Base-by-base conservation (phyloP, 768 basidiomycete species). In the Boletellus ananiceps region DNA sequence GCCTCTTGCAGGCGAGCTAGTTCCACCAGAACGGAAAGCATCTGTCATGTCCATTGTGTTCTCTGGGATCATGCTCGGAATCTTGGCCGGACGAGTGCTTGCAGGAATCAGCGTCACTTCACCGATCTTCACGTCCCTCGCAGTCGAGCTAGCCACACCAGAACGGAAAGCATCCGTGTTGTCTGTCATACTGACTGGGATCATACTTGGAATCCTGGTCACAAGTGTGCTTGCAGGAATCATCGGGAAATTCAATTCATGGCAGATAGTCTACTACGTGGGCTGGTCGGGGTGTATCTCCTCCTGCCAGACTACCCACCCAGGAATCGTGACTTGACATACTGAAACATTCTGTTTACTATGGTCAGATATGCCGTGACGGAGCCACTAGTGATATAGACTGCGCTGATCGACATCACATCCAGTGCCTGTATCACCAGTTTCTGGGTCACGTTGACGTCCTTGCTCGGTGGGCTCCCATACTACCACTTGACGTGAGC, bases 301-400 rank as follows among this genome's bases (percentile, higher is more conserved):
- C 55, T 83, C 46, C 68, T 92, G n/a, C 90, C 90, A 1, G 90
- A 94, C 66, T 92, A 87, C 59, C 91, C 88, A 1, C 78, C 84
- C 12, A 91, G 86, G 62, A 85, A 86, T 61, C 65, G 60, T 16
- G 68, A 78, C 40, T 47, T 89, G 53, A 79, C 80, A 2, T 93
- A 93, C 66, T 74, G 71, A 55, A 68, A 81, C 15, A 84, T 92
- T 40, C 66, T 89, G 31, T 80, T 71, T 66, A 84, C 83, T 8
- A 93, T 93, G 91, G 83, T 71, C 5, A 85, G 82, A 64, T 86
- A 82, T 56, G 71, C 82, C 0, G 73, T 84, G 33, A 93, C 86
- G 0, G 88, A 93, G 64, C 91, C 92, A 0, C 68, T 84, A 16
- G 69, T 94, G 27, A 75, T 91, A 9, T 90, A 93, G 63, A 71